Evolutionary conservation across 23 red algal species (phyloP), one percentile per base, ranked within the genome.

Genomic region (Gracilariopsis chorda): DNA sequence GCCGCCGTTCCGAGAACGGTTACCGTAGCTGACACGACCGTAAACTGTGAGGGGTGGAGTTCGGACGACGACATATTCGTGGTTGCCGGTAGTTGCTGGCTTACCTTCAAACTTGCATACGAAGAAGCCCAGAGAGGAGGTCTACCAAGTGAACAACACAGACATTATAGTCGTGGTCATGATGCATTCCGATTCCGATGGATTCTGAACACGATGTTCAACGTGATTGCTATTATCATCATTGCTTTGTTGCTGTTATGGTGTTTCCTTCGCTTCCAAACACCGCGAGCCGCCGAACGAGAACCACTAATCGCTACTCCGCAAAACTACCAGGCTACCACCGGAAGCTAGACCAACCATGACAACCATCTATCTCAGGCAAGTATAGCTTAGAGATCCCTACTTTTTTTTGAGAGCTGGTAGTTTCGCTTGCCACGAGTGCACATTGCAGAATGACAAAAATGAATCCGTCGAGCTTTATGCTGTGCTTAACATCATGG

Each of bases 41-140:
- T 89, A 3, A n/a, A 78, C 16, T 89, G 84, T 69, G 84, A 89
- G 48, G 84, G 84, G 21, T 89, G 51, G 36, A 62, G 49, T 44
- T 89, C 40, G n/a, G 68, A 58, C 3, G 51, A 37, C 1, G 84
- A 89, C 63, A 20, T 51, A 2, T 89, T 20, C 40, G 33, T 89
- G 19, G 63, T 78, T 36, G 48, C 42, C 13, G 67, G 48, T 21
- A 89, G 84, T 45, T 89, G 84, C 43, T 78, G 84, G 69, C 29
- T 89, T 2, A 47, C 53, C 19, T 89, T 77, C 71, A 43, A 78
- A 16, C 70, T 89, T 21, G 67, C 32, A 29, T 89, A 57, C 17
- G 49, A 36, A 75, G 25, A 75, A 57, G 75, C n/a, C n/a, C n/a
- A n/a, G 14, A n/a, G 51, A 16, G n/a, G 51, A 14, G n/a, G n/a